phyloP scores from a whole-genome alignment of 2,329 filamentous ascomycete genomes.

The Stagonosporopsis rhizophila region DNA sequence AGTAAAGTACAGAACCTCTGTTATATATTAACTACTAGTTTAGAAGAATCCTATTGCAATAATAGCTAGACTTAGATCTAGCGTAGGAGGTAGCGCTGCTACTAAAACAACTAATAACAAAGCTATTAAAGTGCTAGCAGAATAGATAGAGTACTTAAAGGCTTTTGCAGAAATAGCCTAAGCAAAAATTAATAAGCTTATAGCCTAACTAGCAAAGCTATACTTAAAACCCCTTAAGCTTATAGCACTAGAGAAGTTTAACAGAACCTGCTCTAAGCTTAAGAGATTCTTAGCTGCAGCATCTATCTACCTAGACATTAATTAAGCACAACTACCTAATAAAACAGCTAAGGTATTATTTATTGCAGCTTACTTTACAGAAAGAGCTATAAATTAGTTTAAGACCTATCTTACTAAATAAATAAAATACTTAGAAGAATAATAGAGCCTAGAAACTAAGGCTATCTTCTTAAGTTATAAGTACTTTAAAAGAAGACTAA shows the following conservation, averaged over 20 bases:
- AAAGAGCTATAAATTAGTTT: background rate
- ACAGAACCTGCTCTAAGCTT: background rate
- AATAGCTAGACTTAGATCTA: background rate
- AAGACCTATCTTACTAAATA: background rate
- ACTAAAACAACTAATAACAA: background rate
- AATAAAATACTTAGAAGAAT: background rate
- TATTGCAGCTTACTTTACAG: too few relatives aligned
- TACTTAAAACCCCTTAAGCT: background rate
- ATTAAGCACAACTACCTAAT: too few relatives aligned
- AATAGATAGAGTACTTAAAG: background rate
- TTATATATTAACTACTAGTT: background rate
- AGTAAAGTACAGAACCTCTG: background rate
- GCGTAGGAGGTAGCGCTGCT: background rate
- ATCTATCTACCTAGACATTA: background rate
- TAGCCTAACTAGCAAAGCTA: background rate
- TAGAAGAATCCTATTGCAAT: background rate
- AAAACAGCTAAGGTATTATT: too few relatives aligned
- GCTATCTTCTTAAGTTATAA: background rate
- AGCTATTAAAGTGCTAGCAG: background rate
- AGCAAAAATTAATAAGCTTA: background rate
- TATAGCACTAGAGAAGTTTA: background rate
- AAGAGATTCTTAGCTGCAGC: background rate
- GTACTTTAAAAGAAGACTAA: background rate
- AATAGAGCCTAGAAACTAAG: background rate
- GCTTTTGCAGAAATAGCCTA: background rate